Conservation (phyloP, 768 basidiomycete species). For the Imleria badia region DNA sequence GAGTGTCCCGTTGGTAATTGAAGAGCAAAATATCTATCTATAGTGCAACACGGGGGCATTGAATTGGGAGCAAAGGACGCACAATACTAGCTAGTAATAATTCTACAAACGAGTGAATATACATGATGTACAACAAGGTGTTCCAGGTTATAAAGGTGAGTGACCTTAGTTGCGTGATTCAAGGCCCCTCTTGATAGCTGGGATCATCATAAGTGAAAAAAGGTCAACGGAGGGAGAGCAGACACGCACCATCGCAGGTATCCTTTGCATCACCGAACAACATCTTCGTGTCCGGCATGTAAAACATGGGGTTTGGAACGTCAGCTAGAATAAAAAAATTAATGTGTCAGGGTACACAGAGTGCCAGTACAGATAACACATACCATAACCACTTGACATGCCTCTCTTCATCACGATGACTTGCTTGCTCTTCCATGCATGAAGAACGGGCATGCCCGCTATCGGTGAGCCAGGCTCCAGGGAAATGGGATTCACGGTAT, state of each 20-base stretch:
- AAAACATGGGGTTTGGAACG: slow-evolving; percentile 93
- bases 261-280: slow-evolving; percentile 91
- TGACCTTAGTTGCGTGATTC: slow-evolving; percentile 33
- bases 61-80: background rate
- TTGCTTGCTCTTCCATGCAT: slow-evolving; percentile 92
- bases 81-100: background rate
- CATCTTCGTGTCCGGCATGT: slow-evolving; percentile 89
- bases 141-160: background rate
- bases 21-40: background rate
- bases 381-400: slow-evolving; percentile 85
- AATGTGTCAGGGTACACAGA: background rate
- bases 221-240: background rate
- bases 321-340: slow-evolving; percentile 52
- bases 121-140: slow-evolving; percentile 17
- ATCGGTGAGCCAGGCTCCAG: slow-evolving; percentile 85
- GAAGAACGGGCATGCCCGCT: slow-evolving; percentile 90
- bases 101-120: slow-evolving; percentile 21
- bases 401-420: slow-evolving; percentile 93
- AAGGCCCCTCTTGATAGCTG: slow-evolving; percentile 63
- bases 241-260: slow-evolving; percentile 72
- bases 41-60: background rate
- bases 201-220: background rate
- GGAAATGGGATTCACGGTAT: slow-evolving; percentile 90
- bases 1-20: slow-evolving; percentile 5
- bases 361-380: slow-evolving; percentile 12